Evolutionary conservation across 176 grass and related monocot genomes (phyloP), one percentile per base, ranked within the genome.

Genomic region (Puccinellia tenuiflora): DNA sequence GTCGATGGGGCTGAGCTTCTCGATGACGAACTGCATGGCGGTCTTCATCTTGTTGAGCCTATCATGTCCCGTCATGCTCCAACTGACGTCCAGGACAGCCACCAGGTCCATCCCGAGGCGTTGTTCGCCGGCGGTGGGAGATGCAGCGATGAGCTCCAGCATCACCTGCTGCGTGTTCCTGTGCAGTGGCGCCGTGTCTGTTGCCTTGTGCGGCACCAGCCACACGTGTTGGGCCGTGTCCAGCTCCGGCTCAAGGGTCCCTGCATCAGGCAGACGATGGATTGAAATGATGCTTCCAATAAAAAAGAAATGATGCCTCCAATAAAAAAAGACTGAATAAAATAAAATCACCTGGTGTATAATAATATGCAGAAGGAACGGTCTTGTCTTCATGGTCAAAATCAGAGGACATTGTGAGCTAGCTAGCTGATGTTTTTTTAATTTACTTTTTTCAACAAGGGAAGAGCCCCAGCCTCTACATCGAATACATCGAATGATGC

Each of bases 31-130:
- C 47, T 52, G 54, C 81, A 84, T 85, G 61, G 81, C 81, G 0
- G 4, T 65, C 79, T 89, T 75, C 30, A 79, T 3, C 51, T 59
- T 28, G 1, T 24, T 7, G 16, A 85, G 21, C 75, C 25, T 10
- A 26, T 48, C 75, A 3, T 5, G 0, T 0, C 5, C 17, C 0
- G 0, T 0, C 81, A 88, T 85, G 75, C 81, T 85, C 0, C 0
- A 0, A 16, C 86, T 84, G 48, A 79, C 31, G 77, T 84, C 81
- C 26, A 88, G 72, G 81, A 88, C 86, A 1, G 76, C 76, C 75
- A 89, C 87, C 4, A 89, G 80, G 68, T 89, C 87, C 40, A 89
- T 61, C 5, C 75, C 73, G 1, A 29, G 9, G n/a, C 76, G 81
- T 1, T 73, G n/a, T n/a, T n/a, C n/a, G n/a, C n/a, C 71, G 4